Percentiles rank a stretch among this genome's conserved stretches.
Evolutionary conservation across 1,284 basidiomycete species (phyloP).

Genomic region (Dichomitus squalens): DNA sequence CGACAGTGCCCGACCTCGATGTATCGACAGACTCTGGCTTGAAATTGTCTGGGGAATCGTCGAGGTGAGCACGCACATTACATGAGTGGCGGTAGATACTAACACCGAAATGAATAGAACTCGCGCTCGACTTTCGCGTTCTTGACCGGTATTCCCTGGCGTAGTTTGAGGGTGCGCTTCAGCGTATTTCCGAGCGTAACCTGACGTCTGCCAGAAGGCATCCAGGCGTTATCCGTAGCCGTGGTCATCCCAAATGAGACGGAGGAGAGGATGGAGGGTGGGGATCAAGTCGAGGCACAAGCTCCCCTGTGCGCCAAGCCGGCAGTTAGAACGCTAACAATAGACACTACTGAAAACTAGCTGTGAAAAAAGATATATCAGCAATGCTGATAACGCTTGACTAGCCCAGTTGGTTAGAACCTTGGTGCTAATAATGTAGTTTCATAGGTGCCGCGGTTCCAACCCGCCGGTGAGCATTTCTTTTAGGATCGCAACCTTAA

Average conservation of each 20-base stretch:
- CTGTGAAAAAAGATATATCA: too few species aligned
- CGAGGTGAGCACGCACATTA: neutral
- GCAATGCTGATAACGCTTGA: slow-evolving; percentile 8
- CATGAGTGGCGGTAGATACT: slow-evolving; percentile 30
- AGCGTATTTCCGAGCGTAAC: slow-evolving; percentile 65
- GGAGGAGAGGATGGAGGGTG: slow-evolving; percentile 6
- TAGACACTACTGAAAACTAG: too few species aligned
- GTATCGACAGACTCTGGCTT: slow-evolving; percentile 70
- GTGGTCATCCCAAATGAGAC: slow-evolving; percentile 33
- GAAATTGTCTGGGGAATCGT: slow-evolving; percentile 59
- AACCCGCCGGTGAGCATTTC: slow-evolving; percentile 19
- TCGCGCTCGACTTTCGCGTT: slow-evolving; percentile 56
- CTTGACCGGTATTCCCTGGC: slow-evolving; percentile 26
- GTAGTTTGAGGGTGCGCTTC: slow-evolving; percentile 33
- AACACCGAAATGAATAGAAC: slow-evolving; percentile 74
- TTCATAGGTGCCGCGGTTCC: slow-evolving; percentile 23
- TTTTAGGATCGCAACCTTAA: too few species aligned
- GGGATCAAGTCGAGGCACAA: slow-evolving; percentile 5
- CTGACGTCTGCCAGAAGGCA: slow-evolving; percentile 55
- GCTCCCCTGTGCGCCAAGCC: neutral
- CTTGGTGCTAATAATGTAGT: slow-evolving; percentile 24
- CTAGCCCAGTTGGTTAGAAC: slow-evolving; percentile 25
- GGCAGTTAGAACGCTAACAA: neutral
- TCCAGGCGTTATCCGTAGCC: slow-evolving; percentile 50
- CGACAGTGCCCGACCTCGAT: slow-evolving; percentile 62